A percentile compares a stretch with the other conserved stretches of the same genome.
These are phyloP conservation scores for Amanita pallidorosea DNA, from an alignment of 768 basidiomycete genomes.

Conservation along the genomic window DNA sequence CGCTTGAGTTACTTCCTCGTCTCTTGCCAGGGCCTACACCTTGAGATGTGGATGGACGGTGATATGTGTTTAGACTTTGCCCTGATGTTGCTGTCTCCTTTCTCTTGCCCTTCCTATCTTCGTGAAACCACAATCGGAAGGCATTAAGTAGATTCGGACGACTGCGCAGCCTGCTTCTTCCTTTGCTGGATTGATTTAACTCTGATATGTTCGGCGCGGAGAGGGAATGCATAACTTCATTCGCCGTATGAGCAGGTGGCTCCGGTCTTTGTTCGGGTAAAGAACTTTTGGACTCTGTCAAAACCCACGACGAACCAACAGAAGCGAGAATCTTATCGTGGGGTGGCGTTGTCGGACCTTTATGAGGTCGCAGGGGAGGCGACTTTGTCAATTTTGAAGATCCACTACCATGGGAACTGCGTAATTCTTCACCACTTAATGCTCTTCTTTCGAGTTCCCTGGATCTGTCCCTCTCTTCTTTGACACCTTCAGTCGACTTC, in stretches of 20 bases:
- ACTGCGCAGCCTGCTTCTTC: conserved; percentile 29
- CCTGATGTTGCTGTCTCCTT: conserved; percentile 33
- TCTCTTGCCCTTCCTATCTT: conserved; percentile 81
- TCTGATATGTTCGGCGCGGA: conserved; percentile 31
- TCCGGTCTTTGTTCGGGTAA: conserved; percentile 18
- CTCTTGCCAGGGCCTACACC: conserved; percentile 32
- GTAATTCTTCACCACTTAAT: conserved; percentile 41
- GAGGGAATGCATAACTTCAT: conserved; percentile 37
- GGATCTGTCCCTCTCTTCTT: conserved; percentile 40
- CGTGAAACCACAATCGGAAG: conserved; percentile 88
- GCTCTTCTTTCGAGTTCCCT: conserved; percentile 33
- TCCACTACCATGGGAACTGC: conserved; percentile 53
- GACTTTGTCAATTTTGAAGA: conserved; percentile 58
- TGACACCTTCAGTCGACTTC: conserved; percentile 67
- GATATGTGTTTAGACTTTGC: conserved; percentile 16
- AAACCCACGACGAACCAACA: conserved; percentile 66
- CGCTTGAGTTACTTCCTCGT: conserved; percentile 31
- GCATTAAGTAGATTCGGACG: conserved; percentile 75
- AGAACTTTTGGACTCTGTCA: conserved; percentile 36
- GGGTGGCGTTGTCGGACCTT: conserved; percentile 46
- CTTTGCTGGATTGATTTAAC: conserved; percentile 8
- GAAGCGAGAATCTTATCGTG: conserved; percentile 26
- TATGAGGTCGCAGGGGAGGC: conserved; percentile 47
- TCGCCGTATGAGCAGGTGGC: conserved; percentile 41
- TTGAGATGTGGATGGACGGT: conserved; percentile 11